A percentile compares a stretch with the other conserved stretches of the same genome.
Evolutionary conservation across 1,284 basidiomycete species (phyloP).

Genomic region (Naganishia cerealis): DNA sequence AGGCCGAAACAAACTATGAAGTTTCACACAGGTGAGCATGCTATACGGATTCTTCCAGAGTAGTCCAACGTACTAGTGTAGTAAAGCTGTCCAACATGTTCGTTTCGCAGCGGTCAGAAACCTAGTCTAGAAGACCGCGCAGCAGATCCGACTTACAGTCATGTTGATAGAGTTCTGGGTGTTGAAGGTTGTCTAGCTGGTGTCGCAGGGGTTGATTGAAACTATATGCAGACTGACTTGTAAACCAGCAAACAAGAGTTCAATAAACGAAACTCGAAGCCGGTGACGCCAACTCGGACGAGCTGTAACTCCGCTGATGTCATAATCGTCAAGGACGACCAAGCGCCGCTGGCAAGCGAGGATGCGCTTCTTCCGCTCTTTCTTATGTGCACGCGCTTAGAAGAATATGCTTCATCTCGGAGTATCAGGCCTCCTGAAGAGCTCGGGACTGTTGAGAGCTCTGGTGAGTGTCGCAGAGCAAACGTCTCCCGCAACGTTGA

Average conservation of each 20-base stretch:
- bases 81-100: constrained; percentile 15
- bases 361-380: not conserved
- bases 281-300: constrained; percentile 16
- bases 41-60: not conserved
- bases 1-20: constrained; percentile 52
- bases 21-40: not conserved
- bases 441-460: too few relatives aligned
- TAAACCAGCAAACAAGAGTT: not conserved
- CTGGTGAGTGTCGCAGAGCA: too few relatives aligned
- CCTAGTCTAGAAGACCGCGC: not conserved
- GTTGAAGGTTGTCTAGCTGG: not conserved
- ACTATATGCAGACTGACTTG: not conserved
- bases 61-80: constrained; percentile 17
- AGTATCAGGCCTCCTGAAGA: too few relatives aligned
- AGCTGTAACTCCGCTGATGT: not conserved
- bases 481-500: too few relatives aligned
- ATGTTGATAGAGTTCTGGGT: not conserved
- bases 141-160: constrained; percentile 3
- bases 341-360: not conserved
- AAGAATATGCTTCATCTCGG: too few relatives aligned
- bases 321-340: not conserved
- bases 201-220: not conserved
- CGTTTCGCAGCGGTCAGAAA: not conserved
- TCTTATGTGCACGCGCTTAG: too few relatives aligned
- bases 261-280: not conserved